phyloP scores from a whole-genome alignment of 495 filamentous ascomycete species.

The Annulohypoxylon maeteangense region DNA sequence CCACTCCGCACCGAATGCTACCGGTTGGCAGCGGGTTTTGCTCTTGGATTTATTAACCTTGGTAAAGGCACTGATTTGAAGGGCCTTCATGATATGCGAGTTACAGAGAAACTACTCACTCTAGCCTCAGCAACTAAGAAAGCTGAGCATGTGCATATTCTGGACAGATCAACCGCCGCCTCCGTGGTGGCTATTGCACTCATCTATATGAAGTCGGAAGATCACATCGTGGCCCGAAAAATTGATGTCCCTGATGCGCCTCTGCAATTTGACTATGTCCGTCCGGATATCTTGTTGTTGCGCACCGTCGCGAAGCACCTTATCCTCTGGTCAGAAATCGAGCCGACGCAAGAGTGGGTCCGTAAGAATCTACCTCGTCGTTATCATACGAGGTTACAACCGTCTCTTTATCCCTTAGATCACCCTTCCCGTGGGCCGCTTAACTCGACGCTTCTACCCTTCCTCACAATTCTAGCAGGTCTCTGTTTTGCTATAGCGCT shows the following conservation, averaged over 20 bases:
- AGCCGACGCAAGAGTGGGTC: slow-evolving; percentile 77
- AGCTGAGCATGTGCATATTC: slow-evolving; percentile 86
- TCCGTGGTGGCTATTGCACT: slow-evolving; percentile 90
- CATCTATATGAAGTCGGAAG: slow-evolving; percentile 97
- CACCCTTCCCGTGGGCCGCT: slow-evolving; percentile 39
- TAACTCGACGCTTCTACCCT: slow-evolving; percentile 69
- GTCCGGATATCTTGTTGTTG: slow-evolving; percentile 91
- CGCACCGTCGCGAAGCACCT: slow-evolving; percentile 90
- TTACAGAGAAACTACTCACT: slow-evolving; percentile 85
- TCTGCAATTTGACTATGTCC: slow-evolving; percentile 92
- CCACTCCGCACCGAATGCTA: slow-evolving; percentile 94
- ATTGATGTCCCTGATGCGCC: slow-evolving; percentile 91
- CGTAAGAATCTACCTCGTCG: slow-evolving; percentile 72
- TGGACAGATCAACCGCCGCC: slow-evolving; percentile 91
- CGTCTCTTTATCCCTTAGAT: slow-evolving; percentile 20
- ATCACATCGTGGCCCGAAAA: slow-evolving; percentile 87
- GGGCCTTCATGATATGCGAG: slow-evolving; percentile 92
- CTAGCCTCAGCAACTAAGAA: slow-evolving; percentile 88
- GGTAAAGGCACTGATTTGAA: slow-evolving; percentile 87
- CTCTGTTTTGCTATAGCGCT: slow-evolving; percentile 87
- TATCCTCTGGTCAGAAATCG: slow-evolving; percentile 91
- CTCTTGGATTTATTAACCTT: slow-evolving; percentile 93
- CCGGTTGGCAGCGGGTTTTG: slow-evolving; percentile 90
- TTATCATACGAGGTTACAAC: slow-evolving; percentile 64
- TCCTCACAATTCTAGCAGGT: slow-evolving; percentile 91